Evolutionary conservation across 306 rosid genomes (phyloP), one percentile per base, ranked within the genome.

Genomic region (Pyrus pyrifolia): DNA sequence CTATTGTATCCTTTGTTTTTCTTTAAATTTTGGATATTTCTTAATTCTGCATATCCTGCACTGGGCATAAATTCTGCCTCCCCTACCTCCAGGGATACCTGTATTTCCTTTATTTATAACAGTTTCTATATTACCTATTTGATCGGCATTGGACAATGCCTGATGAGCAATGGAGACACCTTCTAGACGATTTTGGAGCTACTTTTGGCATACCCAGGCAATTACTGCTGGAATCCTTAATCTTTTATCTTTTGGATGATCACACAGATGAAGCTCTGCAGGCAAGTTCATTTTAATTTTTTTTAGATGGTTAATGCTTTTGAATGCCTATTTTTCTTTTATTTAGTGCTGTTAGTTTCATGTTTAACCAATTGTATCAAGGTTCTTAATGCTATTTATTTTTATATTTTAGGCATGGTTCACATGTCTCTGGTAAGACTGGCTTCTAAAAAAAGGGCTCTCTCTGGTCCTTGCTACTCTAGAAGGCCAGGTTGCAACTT

Each of bases 81-180:
- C 65, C 42, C 27, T 30, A 19, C 31, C 29, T 1, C 51, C 29
- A 64, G 57, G 29, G 52, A 18, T n/a, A 60, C 80, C 31, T 17
- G 21, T 40, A 8, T 78, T 85, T 80, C 90, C 96, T 89, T 91
- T 88, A 88, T 84, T 33, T 75, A 70, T 74, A 9, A 67, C 67
- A 96, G 99, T 88, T 96, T 86, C 90, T 96, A 29, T 96, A 96
- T 83, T 96, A 84, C 85, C 86, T 96, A 85, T 96, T 86, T 79
- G 99, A 96, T 85, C 91, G 97, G 49, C 91, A 93, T 83, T 93
- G 99, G 99, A 86, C 86, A 58, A 77, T 83, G 83, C 94, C 96
- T 19, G 98, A 96, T 74, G 91, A 89, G 74, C 79, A 80, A 70
- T 96, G 99, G 99, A 93, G 93, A 67, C 74, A 80, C 85, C 78